Evolutionary conservation across 768 basidiomycete species (phyloP).

Genomic region (Amanita exitialis): DNA sequence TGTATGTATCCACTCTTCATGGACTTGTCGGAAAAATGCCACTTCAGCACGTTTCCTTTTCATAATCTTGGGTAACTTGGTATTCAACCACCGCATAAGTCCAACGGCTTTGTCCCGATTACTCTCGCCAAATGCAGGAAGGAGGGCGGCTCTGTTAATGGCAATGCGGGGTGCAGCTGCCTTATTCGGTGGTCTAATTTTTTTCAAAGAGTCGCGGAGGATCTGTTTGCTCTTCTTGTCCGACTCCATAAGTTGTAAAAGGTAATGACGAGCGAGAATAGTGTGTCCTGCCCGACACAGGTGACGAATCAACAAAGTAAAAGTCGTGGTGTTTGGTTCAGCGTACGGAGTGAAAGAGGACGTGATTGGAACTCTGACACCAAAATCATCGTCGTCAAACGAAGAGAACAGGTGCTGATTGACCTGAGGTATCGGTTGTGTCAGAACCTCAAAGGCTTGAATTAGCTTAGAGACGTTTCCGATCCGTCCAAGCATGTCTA

Average conservation of each 20-base stretch:
- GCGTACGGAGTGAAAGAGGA: slow-evolving; percentile 32
- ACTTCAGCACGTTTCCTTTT: slow-evolving; percentile 40
- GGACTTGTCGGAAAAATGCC: slow-evolving; percentile 26
- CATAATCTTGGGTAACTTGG: slow-evolving; percentile 34
- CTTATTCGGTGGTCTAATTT: slow-evolving; percentile 17
- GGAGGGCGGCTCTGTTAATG: slow-evolving; percentile 43
- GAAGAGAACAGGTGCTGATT: slow-evolving; percentile 37
- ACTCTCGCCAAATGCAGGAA: slow-evolving; percentile 47
- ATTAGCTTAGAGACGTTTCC: slow-evolving; percentile 58
- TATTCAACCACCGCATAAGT: slow-evolving; percentile 49
- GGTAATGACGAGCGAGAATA: slow-evolving; percentile 57
- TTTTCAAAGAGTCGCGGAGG: slow-evolving; percentile 5
- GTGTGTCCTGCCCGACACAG: slow-evolving; percentile 36
- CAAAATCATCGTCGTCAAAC: slow-evolving; percentile 63
- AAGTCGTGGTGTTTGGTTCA: slow-evolving; percentile 58
- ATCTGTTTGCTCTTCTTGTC: slow-evolving; percentile 30
- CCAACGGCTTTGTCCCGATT: slow-evolving; percentile 50
- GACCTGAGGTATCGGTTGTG: slow-evolving; percentile 52
- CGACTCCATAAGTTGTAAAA: slow-evolving; percentile 38
- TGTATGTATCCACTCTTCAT: slow-evolving; percentile 9
- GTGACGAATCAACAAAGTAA: slow-evolving; percentile 50
- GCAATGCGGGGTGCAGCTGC: slow-evolving; percentile 42
- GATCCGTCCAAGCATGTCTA: slow-evolving; percentile 58
- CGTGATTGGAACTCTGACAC: slow-evolving; percentile 25
- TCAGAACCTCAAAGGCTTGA: slow-evolving; percentile 70